Evolutionary conservation across 208 protist species (phyloP), one percentile per base, ranked within the genome.

Genomic region (Naegleria lovaniensis): DNA sequence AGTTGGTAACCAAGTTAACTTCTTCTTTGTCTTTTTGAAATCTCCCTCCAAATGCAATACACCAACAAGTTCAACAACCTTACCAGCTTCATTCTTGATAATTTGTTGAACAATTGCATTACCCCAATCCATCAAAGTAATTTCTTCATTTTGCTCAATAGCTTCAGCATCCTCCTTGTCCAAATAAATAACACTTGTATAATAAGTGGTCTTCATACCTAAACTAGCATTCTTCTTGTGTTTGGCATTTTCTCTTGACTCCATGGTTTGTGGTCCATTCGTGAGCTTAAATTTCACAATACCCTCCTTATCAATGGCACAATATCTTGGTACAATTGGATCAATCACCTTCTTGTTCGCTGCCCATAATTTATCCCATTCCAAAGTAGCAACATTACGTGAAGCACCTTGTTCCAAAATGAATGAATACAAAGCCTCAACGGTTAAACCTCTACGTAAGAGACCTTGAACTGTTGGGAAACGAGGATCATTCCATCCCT

Each of bases 51-150:
- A 94, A 90, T 99, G 93, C 15, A 98, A 85, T 2, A 55, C 22
- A 58, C 90, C 52, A n/a, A 36, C 48, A 29, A 79, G 48, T 48
- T 75, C 33, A n/a, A 51, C 6, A 76, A 89, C 51, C 5, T 48
- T 93, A 52, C 58, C 41, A 19, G 89, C 16, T 2, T 19, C 91
- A 76, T 92, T 91, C 84, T 92, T 93, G 39, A 67, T 51, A 15
- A 96, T 94, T 76, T 95, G 89, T 36, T 91, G 39, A 29, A 97
- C 90, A 85, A 97, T 97, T 9, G 95, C 95, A 94, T 99, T 99
- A 92, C 98, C 98, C 98, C 98, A 99, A 92, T 98, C 95, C 97
- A 99, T 99, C 43, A 99, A 94, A 7, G 98, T 99, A 85, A 99
- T 95, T 93, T 99, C 97, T 39, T 99, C 98, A 85, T 96, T 96